phyloP scores from a whole-genome alignment of 371 early-diverging fungal species.

The Mortierella polycephala region DNA sequence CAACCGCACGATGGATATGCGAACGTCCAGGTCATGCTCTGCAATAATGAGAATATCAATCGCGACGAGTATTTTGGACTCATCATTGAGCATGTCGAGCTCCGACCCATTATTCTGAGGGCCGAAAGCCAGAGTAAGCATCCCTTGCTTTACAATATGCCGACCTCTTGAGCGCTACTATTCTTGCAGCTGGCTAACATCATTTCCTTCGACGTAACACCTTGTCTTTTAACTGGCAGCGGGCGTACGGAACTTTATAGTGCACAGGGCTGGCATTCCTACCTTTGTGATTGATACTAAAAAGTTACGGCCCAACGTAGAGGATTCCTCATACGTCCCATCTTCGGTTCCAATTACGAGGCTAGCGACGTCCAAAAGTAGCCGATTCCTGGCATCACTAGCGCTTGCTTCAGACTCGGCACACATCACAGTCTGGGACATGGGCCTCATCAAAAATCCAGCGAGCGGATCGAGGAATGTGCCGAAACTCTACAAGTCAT shows the following conservation, averaged over 20 bases:
- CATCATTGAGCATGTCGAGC: constrained; percentile 42
- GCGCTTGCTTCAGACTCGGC: constrained; percentile 20
- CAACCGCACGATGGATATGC: constrained; percentile 33
- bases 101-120: constrained; percentile 20
- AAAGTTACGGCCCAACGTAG: neutral
- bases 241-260: constrained; percentile 19
- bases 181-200: neutral
- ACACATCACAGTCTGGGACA: constrained; percentile 38
- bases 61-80: constrained; percentile 36
- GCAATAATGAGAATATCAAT: constrained; percentile 33
- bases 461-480: constrained; percentile 14
- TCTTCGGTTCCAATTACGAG: constrained; percentile 27
- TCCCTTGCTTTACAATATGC: neutral
- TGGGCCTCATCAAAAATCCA: constrained; percentile 26
- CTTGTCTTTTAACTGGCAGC: constrained; percentile 1
- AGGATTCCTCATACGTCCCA: constrained; percentile 8
- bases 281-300: constrained; percentile 23
- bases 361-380: constrained; percentile 20
- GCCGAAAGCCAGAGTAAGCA: constrained; percentile 22
- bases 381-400: constrained; percentile 36
- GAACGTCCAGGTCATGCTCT: constrained; percentile 21
- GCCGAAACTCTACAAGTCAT: constrained; percentile 14
- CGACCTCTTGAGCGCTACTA: neutral
- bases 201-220: neutral
- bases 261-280: constrained; percentile 21